A percentile compares a stretch with the other conserved stretches of the same genome.
Conservation (phyloP, 352 stramenopile genomes). For the Phytophthora syringae region DNA sequence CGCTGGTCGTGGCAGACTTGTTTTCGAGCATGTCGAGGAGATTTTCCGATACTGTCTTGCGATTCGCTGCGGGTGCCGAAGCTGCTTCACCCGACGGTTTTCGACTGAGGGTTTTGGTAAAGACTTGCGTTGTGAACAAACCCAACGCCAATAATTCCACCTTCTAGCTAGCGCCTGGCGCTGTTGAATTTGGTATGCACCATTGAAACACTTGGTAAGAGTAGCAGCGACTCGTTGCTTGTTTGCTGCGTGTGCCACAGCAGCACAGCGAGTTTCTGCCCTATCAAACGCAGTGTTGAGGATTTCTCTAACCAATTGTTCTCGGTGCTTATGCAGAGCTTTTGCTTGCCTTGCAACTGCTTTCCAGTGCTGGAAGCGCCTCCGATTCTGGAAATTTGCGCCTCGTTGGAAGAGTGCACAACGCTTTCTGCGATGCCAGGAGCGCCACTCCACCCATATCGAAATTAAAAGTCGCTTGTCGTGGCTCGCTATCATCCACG, state of each 20-base stretch:
- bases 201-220: constrained; percentile 1
- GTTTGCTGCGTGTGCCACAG: background rate
- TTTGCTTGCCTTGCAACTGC: constrained; percentile 9
- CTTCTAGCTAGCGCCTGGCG: background rate
- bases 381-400: background rate
- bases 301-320: constrained; percentile 12
- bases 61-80: constrained; percentile 8
- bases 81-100: no score
- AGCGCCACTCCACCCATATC: constrained; percentile 25
- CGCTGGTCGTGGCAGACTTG: constrained; percentile 10
- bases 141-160: constrained; percentile 9
- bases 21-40: background rate
- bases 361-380: constrained; percentile 19
- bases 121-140: background rate
- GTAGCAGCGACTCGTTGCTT: background rate
- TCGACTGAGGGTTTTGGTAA: background rate
- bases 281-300: background rate
- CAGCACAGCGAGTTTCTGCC: background rate
- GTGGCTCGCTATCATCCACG: background rate
- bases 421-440: constrained; percentile 11
- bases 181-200: constrained; percentile 3
- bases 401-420: constrained; percentile 23
- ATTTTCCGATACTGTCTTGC: background rate
- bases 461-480: constrained; percentile 14
- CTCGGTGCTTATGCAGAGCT: constrained; percentile 3